Base-by-base conservation (phyloP, 345 rosid genomes). In the Syzygium oleosum region DNA sequence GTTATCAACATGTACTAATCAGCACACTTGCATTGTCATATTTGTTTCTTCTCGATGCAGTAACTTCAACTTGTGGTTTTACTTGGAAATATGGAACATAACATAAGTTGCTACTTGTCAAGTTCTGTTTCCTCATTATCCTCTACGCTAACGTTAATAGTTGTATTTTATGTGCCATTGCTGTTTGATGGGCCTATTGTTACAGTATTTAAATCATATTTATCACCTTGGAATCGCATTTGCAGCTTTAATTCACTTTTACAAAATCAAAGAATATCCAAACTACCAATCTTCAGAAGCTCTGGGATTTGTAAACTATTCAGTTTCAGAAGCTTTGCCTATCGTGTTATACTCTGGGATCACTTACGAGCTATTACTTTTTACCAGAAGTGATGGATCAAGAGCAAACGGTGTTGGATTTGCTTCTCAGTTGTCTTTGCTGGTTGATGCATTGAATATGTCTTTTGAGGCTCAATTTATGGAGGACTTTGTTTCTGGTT, bases 401-500 rank as follows among this genome's bases (percentile, higher is more conserved):
- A 95, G 91, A 87, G 96, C 93, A 84, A 93, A 91, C 83, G 92
- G 91, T 89, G 88, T 92, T 87, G 97, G 98, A 85, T 98, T 96
- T 90, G 93, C 98, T 88, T 95, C 98, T 58, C 99, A 96, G 86
- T 94, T 96, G 92, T 89, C 86, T 85, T 93, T 94, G 92, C 91
- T 98, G 92, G 93, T 98, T 88, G 94, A 93, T 87, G 95, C 99
- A 38, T 88, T 95, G 91, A 92, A 92, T 87, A 89, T 87, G 91
- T 94, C 99, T 83, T 94, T 94, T 87, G 87, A 93, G 87, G 97
- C 96, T 87, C 97, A 95, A 89, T 98, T 98, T 89, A 91, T 98
- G 93, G 99, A 96, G 90, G 99, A 98, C 92, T 96, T 95, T 87
- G 95, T 94, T 61, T 95, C 99, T 96, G 99, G 99, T 98, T 56